A percentile compares a stretch with the other conserved stretches of the same genome.
These are phyloP conservation scores for Aegilops bicornis DNA, from an alignment of 176 grass and related monocot genomes.

Conservation along the genomic window DNA sequence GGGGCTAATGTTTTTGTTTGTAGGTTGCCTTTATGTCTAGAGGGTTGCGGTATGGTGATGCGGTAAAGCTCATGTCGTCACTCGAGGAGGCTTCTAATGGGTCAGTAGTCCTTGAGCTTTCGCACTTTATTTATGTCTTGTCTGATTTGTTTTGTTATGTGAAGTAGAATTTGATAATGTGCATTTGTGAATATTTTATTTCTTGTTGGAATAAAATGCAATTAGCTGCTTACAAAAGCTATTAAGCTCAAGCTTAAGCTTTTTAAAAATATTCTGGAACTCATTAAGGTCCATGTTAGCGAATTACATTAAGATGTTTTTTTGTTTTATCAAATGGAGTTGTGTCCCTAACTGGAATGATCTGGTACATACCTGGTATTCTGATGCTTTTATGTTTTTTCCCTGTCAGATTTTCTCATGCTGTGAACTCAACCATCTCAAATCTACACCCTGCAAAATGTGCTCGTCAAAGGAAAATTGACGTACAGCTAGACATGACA, in stretches of 20 bases:
- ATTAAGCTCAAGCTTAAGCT: not conserved
- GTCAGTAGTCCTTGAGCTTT: constrained; percentile 45
- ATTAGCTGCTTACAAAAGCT: not conserved
- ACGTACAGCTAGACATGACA: constrained; percentile 79
- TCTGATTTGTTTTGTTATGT: not conserved
- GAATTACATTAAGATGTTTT: not conserved
- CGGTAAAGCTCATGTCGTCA: constrained; percentile 69
- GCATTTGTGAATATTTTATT: not conserved
- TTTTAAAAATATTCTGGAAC: not conserved
- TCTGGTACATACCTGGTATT: not conserved
- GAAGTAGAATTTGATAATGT: not conserved
- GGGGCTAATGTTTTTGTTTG: constrained; percentile 29
- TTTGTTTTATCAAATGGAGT: not conserved
- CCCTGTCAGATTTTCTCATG: constrained; percentile 66
- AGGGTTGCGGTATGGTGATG: constrained; percentile 71
- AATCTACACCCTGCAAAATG: constrained; percentile 75
- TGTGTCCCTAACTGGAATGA: not conserved
- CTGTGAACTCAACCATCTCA: constrained; percentile 75
- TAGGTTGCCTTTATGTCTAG: constrained; percentile 74
- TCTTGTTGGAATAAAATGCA: not conserved
- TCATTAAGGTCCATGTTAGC: not conserved
- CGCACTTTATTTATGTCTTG: not conserved
- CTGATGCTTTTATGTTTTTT: not conserved
- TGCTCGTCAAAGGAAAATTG: constrained; percentile 76
- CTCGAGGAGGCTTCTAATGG: constrained; percentile 90